Evolutionary conservation across 129 eudicot genomes (phyloP).

Genomic region (Escallonia herrerae): DNA sequence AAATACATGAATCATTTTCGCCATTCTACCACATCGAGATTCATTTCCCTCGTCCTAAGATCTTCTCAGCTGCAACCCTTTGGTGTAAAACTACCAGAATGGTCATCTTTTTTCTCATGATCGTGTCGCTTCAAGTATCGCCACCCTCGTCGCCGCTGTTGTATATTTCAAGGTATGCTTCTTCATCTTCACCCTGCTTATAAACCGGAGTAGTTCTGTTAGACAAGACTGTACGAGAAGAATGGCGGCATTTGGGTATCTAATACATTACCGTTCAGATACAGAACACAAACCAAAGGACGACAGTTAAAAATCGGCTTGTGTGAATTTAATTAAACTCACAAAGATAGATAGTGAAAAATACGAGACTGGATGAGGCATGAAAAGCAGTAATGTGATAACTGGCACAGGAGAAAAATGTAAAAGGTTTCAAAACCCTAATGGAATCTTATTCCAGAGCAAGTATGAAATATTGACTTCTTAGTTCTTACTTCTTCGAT

Average conservation of each 20-base stretch:
- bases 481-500: conserved; percentile 32
- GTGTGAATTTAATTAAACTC: neutral
- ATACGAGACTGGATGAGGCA: neutral
- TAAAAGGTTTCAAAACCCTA: neutral
- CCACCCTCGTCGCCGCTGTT: conserved; percentile 29
- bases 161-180: conserved; percentile 50
- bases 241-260: too few species aligned
- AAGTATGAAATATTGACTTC: neutral
- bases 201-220: neutral
- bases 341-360: neutral
- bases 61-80: neutral
- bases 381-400: neutral
- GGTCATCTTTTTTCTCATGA: neutral
- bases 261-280: too few species aligned
- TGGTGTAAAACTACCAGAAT: neutral
- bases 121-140: neutral
- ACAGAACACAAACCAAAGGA: too few species aligned
- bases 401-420: neutral
- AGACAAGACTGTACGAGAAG: neutral
- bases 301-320: too few species aligned
- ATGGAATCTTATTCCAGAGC: too few species aligned
- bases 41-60: too few species aligned
- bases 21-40: too few species aligned
- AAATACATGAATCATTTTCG: too few species aligned
- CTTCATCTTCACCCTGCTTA: conserved; percentile 47